Conservation (phyloP, 495 filamentous ascomycete genomes). For the Xylaria nigripes region DNA sequence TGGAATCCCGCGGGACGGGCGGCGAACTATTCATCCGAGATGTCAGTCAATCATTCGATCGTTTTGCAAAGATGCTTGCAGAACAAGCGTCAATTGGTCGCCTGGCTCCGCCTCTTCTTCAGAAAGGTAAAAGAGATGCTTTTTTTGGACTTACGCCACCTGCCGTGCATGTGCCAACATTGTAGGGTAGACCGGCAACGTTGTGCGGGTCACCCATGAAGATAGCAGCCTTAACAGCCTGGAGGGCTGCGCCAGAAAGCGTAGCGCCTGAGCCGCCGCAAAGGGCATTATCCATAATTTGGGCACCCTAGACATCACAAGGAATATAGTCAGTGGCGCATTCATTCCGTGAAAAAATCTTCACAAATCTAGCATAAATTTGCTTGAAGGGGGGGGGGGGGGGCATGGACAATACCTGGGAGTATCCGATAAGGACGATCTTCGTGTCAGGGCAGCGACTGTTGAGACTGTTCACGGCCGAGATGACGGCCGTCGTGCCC, state of each 20-base stretch:
- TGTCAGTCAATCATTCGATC: constrained; percentile 22
- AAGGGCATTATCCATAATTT: constrained; percentile 56
- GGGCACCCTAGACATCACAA: constrained; percentile 40
- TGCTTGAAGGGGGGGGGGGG: background rate
- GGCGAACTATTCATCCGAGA: constrained; percentile 49
- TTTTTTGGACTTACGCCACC: constrained; percentile 45
- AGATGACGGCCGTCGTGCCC: constrained; percentile 46
- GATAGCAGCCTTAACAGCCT: constrained; percentile 51
- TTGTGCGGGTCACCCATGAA: constrained; percentile 56
- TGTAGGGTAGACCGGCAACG: constrained; percentile 45
- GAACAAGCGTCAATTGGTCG: too few species aligned
- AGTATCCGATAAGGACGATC: constrained; percentile 56
- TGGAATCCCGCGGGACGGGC: constrained; percentile 47
- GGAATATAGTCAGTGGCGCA: background rate
- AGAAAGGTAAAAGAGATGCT: background rate
- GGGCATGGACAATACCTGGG: constrained; percentile 18
- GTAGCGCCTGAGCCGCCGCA: constrained; percentile 52
- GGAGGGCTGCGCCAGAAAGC: constrained; percentile 38
- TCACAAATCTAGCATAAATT: background rate
- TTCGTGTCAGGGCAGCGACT: constrained; percentile 47
- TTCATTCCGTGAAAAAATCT: background rate
- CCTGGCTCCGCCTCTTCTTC: too few species aligned
- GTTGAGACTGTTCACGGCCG: constrained; percentile 48
- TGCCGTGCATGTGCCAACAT: constrained; percentile 52
- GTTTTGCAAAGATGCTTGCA: too few species aligned